Evolutionary conservation across 176 grass and related monocot species (phyloP).

Genomic region (Oryza coarctata): DNA sequence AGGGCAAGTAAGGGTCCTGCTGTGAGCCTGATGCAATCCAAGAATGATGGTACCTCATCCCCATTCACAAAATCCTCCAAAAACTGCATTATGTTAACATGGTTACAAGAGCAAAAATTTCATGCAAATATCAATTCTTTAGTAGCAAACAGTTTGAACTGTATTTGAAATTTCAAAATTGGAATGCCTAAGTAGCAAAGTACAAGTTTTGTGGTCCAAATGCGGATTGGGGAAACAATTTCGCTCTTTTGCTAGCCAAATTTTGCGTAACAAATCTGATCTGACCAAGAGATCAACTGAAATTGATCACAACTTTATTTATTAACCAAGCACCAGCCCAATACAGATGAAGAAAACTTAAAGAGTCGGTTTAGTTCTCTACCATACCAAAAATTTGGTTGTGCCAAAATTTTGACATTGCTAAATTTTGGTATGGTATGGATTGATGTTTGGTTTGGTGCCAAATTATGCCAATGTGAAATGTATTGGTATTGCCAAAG

Average conservation of each 20-base stretch:
- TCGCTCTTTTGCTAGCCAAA: background rate
- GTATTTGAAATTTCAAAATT: background rate
- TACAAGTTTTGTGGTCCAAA: background rate
- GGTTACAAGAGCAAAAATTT: slow-evolving; percentile 26
- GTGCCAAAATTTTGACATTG: background rate
- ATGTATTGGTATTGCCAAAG: background rate
- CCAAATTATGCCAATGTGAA: background rate
- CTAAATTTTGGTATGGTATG: background rate
- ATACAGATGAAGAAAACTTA: background rate
- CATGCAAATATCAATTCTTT: background rate
- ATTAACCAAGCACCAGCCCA: background rate
- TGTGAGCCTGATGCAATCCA: slow-evolving; percentile 87
- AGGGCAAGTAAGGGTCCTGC: slow-evolving; percentile 87
- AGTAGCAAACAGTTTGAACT: background rate
- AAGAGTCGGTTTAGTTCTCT: background rate
- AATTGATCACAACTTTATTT: slow-evolving; percentile 7
- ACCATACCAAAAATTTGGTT: background rate
- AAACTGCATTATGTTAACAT: slow-evolving; percentile 60
- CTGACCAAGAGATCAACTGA: background rate
- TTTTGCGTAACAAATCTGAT: background rate
- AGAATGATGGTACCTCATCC: slow-evolving; percentile 80
- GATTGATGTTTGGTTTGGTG: background rate
- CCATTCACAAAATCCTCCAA: slow-evolving; percentile 92
- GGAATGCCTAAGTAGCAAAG: slow-evolving; percentile 12
- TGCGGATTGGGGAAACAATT: background rate